A percentile compares a stretch with the other conserved stretches of the same genome.
phyloP scores from a whole-genome alignment of 2,329 filamentous ascomycete species.

The Paecilomyces sp. region DNA sequence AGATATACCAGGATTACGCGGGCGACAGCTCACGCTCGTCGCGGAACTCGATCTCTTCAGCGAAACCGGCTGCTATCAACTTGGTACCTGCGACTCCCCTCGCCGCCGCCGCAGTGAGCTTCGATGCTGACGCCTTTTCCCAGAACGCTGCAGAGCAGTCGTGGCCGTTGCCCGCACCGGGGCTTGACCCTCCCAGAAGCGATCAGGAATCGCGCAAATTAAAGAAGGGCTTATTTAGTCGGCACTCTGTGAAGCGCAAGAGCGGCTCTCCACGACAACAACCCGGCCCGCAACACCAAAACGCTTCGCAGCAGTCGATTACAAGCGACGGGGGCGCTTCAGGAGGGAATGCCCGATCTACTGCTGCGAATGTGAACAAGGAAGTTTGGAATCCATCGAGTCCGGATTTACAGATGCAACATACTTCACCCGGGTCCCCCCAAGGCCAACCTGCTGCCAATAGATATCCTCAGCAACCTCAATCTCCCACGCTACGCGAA shows the following conservation, averaged over 20 bases:
- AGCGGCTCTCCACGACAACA: neutral
- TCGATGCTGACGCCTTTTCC: slow-evolving; percentile 16
- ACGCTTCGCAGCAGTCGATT: neutral
- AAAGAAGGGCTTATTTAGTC: slow-evolving; percentile 7
- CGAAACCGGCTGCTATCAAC: slow-evolving; percentile 1
- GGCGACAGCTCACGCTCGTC: neutral
- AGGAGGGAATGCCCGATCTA: neutral
- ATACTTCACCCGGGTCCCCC: slow-evolving; percentile 4
- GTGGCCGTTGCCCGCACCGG: slow-evolving; percentile 11
- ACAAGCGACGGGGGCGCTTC: neutral
- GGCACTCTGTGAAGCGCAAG: neutral
- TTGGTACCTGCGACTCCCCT: slow-evolving; percentile 12
- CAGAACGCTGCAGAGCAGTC: slow-evolving; percentile 10
- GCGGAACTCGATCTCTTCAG: neutral
- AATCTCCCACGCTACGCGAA: slow-evolving; percentile 10
- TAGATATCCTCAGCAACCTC: slow-evolving; percentile 10
- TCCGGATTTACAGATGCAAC: slow-evolving; percentile 6
- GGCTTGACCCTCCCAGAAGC: slow-evolving; percentile 4
- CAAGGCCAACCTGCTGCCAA: slow-evolving; percentile 10
- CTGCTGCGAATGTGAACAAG: neutral
- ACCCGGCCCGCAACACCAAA: neutral
- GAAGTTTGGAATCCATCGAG: neutral
- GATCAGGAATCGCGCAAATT: slow-evolving; percentile 9
- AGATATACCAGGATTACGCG: neutral
- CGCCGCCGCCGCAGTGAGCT: slow-evolving; percentile 4